Evolutionary conservation across 352 stramenopile species (phyloP).

Genomic region (Pythium diclinum): DNA sequence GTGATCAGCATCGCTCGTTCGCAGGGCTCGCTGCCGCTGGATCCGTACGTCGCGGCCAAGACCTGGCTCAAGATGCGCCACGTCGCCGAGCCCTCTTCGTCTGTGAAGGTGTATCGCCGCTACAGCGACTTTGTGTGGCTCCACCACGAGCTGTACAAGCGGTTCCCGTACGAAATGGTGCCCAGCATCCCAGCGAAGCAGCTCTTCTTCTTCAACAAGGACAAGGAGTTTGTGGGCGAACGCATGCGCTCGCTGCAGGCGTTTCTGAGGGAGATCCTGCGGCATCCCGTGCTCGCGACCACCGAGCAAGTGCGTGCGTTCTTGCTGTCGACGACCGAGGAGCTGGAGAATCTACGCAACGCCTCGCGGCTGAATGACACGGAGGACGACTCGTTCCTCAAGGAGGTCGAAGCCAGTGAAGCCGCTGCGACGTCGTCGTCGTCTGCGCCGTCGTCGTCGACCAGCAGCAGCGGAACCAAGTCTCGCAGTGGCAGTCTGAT

Average conservation of each 20-base stretch:
- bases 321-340: conserved; percentile 75
- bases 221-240: conserved; percentile 83
- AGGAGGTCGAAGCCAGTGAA: conserved; percentile 39
- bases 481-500: conserved; percentile 8
- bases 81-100: conserved; percentile 64
- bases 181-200: conserved; percentile 75
- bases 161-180: conserved; percentile 76
- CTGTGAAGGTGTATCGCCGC: conserved; percentile 79
- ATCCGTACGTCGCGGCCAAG: conserved; percentile 68
- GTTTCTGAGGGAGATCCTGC: conserved; percentile 72
- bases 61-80: conserved; percentile 77
- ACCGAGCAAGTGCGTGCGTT: conserved; percentile 74
- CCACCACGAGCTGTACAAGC: conserved; percentile 53
- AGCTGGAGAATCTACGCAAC: conserved; percentile 69
- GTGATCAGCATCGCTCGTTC: conserved; percentile 70
- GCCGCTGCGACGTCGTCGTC: conserved; percentile 17
- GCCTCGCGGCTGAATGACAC: conserved; percentile 37
- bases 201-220: conserved; percentile 84
- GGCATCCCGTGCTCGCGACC: conserved; percentile 57
- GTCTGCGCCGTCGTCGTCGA: neutral
- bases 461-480: conserved; percentile 2
- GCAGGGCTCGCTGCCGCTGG: conserved; percentile 41
- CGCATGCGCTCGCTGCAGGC: conserved; percentile 79
- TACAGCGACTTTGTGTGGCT: conserved; percentile 89
- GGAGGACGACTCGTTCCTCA: conserved; percentile 43